Conservation (phyloP, 139 green algal genomes). For the Asterochloris erici region DNA sequence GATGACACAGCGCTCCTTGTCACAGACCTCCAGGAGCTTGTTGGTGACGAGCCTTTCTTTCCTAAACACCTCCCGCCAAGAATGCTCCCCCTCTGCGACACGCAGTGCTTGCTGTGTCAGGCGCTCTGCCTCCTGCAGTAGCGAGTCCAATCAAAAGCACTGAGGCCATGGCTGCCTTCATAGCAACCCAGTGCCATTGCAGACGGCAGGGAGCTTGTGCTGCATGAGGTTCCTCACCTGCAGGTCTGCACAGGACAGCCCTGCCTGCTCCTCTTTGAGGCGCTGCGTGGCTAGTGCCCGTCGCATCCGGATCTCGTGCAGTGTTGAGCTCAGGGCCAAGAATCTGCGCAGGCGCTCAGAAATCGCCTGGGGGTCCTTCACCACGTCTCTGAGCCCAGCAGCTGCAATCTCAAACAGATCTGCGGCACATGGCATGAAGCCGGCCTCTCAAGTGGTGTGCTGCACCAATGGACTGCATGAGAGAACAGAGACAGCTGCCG, state of each 20-base stretch:
- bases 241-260: constrained; percentile 5
- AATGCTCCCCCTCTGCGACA: constrained; percentile 1
- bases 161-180: background rate
- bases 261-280: background rate
- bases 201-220: background rate
- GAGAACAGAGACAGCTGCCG: background rate
- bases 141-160: background rate
- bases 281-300: constrained; percentile 2
- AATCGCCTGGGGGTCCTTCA: background rate
- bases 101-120: constrained; percentile 6
- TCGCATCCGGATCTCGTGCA: background rate
- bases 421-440: background rate
- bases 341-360: constrained; percentile 7
- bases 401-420: constrained; percentile 20
- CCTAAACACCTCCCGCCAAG: constrained; percentile 4
- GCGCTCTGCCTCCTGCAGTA: constrained; percentile 5
- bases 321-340: constrained; percentile 4
- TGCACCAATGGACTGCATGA: background rate
- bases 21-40: background rate
- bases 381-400: background rate
- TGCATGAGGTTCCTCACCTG: background rate
- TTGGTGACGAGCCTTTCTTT: background rate
- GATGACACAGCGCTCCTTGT: constrained; percentile 3
- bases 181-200: background rate
- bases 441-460: no score